Base-by-base conservation (phyloP, 495 filamentous ascomycete species). In the Aspergillus hancockii region DNA sequence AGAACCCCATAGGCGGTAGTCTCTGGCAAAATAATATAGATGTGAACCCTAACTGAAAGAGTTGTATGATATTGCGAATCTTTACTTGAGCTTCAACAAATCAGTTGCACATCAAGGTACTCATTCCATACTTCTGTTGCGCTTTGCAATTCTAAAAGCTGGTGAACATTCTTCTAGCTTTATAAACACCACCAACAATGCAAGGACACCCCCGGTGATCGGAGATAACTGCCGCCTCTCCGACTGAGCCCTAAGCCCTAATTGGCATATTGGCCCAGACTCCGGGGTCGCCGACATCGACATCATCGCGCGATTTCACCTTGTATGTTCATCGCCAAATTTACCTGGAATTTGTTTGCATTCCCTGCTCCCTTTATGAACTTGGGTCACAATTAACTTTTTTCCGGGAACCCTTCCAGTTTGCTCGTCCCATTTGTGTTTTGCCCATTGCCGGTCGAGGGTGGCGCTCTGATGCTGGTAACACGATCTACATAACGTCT, bases 171-270 rank as follows among this genome's bases (percentile, higher is more conserved):
- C 13, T 14, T 6, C 1, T 1, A 14, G 16, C 38, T 41, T 28
- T 28, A 7, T 28, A 7, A 28, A 3, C 25, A 28, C 25, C 25
- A 36, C 13, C 13, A 36, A 36, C 13, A 36, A 36, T 36, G 4
- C 8, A 12, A 14, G 34, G 34, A 9, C 31, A 32, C 31, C 14
- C 14, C 41, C 41, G 41, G 9, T 21, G 1, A 28, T 41, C 51
- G 51, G 34, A 53, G 51, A 53, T 23, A 40, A 14, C 18, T 22
- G 19, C 51, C 32, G 51, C n/a, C 32, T 10, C 12, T 14, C 28
- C 16, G 41, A 30, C 49, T 16, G 22, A 60, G 52, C 67, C 63
- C 56, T 64, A 67, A 70, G 63, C 65, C 61, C 64, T 72, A 63
- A 60, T 13, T 52, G 19, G 25, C n/a, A 52, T 36, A 49, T 38